Evolutionary conservation across 192 early-diverging fungal species (phyloP).

Genomic region (Jimgerdemannia lactiflua): DNA sequence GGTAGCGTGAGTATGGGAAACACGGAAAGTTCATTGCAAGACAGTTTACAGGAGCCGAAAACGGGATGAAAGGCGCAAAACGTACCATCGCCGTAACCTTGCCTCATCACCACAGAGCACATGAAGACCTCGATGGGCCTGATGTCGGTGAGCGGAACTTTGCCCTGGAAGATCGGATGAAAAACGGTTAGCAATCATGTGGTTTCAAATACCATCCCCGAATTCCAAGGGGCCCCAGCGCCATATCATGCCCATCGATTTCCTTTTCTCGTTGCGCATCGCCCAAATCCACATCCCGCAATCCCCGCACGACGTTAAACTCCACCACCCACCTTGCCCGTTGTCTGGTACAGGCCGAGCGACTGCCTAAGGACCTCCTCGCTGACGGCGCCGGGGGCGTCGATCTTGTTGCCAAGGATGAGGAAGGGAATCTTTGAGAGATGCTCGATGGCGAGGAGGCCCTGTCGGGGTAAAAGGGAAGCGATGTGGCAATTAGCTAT

Average conservation of each 20-base stretch:
- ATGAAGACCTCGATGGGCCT: slow-evolving; percentile 99
- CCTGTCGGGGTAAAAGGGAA: slow-evolving; percentile 34
- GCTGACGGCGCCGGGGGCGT: slow-evolving; percentile 87
- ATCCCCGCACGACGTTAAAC: background rate
- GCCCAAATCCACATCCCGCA: background rate
- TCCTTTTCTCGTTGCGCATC: background rate
- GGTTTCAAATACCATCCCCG: background rate
- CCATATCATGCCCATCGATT: background rate
- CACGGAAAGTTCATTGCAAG: background rate
- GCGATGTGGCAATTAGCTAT: too few species aligned
- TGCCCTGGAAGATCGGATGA: slow-evolving; percentile 56
- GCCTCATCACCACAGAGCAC: slow-evolving; percentile 98
- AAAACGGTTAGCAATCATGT: slow-evolving; percentile 6
- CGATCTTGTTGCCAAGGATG: slow-evolving; percentile 99
- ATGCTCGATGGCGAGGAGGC: slow-evolving; percentile 91
- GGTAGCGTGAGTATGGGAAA: background rate
- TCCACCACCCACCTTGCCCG: slow-evolving; percentile 69
- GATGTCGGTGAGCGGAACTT: slow-evolving; percentile 88
- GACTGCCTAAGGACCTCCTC: slow-evolving; percentile 87
- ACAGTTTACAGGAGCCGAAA: slow-evolving; percentile 7
- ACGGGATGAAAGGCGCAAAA: slow-evolving; percentile 2
- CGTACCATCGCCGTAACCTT: slow-evolving; percentile 95
- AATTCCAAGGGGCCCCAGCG: too few species aligned
- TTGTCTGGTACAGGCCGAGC: slow-evolving; percentile 96
- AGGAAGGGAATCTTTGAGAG: slow-evolving; percentile 92